Base-by-base conservation (phyloP, 306 rosid species). In the Prunus salicina region DNA sequence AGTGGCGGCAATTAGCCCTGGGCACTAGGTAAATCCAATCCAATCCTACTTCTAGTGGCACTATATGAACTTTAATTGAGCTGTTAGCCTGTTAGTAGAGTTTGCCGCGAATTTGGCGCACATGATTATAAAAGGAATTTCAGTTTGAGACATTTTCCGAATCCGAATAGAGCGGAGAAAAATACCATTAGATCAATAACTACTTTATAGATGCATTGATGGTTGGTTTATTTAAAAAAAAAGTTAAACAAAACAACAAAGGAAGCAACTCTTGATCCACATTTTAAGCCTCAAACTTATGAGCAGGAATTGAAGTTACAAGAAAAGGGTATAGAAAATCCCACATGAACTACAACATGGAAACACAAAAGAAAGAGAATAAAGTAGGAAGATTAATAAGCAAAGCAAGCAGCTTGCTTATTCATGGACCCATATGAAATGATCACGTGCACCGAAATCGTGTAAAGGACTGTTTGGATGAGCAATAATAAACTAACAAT, bases 401-500 rank as follows among this genome's bases (percentile, higher is more conserved):
- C 22, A 16, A 28, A 19, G 14, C 16, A 12, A 56, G 27, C 25
- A 64, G 20, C 14, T 38, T 6, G 43, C 9, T 38, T 18, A 1
- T 61, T 22, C 12, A 45, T 12, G 71, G 66, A 67, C 60, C 73
- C 34, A 60, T 60, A 3, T 15, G 16, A 12, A 49, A 55, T 7
- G 62, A 70, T 71, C 76, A 83, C 80, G 76, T 83, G 80, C 80
- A 78, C 49, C 50, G 30, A 51, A 64, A 55, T 50, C 24, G n/a
- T 11, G 34, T 67, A 22, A 61, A 20, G 63, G 55, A 78, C 38
- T 30, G 38, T 51, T 60, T 30, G 49, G 56, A 70, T 28, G 43
- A 47, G 3, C 46, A 25, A 61, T 14, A 32, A 64, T 64, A 64
- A 34, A 32, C 46, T 64, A 73, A 41, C 62, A 43, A 62, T 55